Percentiles rank a stretch among this genome's conserved stretches.
phyloP scores from a whole-genome alignment of 2,329 filamentous ascomycete genomes.

The Xylaria sp. region DNA sequence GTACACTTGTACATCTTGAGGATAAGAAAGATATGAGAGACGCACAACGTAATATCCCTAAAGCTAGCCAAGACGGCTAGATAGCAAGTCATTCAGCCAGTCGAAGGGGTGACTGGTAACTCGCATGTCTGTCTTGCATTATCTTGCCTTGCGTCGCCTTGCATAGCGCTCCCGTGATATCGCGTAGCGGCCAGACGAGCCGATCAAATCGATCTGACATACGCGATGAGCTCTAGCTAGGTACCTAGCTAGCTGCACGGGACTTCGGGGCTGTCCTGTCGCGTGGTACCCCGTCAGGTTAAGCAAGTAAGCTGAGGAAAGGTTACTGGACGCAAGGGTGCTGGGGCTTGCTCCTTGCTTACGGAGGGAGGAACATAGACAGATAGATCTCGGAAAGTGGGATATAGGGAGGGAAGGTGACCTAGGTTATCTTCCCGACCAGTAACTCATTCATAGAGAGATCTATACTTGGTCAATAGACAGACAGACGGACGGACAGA shows the following conservation, averaged over 20 bases:
- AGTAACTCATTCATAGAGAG: too few relatives aligned
- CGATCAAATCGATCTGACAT: conserved; percentile 1
- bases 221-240: background rate
- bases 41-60: background rate
- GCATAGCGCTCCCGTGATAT: background rate
- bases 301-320: too few relatives aligned
- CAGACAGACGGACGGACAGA: too few relatives aligned
- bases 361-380: background rate
- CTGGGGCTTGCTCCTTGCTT: too few relatives aligned
- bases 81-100: too few relatives aligned
- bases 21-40: background rate
- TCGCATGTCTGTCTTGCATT: background rate
- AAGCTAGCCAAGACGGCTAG: background rate
- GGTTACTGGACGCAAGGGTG: too few relatives aligned
- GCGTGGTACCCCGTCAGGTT: background rate
- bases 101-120: too few relatives aligned
- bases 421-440: too few relatives aligned
- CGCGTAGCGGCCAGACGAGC: background rate
- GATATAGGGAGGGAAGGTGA: too few relatives aligned
- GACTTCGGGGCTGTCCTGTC: background rate
- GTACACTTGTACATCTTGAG: background rate
- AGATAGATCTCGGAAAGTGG: too few relatives aligned
- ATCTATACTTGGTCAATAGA: too few relatives aligned
- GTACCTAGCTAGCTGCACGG: background rate
- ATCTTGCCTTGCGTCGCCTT: background rate